Evolutionary conservation across 176 grass and related monocot genomes (phyloP), one percentile per base, ranked within the genome.

Genomic region (Lolium rigidum): DNA sequence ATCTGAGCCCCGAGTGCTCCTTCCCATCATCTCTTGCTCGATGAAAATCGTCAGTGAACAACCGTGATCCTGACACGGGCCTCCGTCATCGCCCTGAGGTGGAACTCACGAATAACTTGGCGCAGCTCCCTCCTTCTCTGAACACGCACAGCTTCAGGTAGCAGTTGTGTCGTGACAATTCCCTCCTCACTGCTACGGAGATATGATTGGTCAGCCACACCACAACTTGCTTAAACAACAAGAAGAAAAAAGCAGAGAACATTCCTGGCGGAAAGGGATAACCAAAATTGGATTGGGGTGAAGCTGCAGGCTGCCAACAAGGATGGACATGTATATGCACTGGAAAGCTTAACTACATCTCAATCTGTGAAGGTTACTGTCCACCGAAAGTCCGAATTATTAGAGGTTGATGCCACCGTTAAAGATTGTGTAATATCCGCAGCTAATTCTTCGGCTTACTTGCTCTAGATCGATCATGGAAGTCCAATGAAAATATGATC

Each of bases 331-430:
- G 1, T 9, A 46, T 64, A 9, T 18, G 78, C 43, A 20, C 83
- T n/a, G 0, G 7, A 26, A 65, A 47, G n/a, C 24, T 63, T 7
- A 22, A 22, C 14, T 70, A 18, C 15, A n/a, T 37, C 6, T 47
- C 3, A 4, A 51, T 77, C 71, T 47, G 0, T 18, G 62, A 46
- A 50, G 37, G 74, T 80, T n/a, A 44, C 24, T 67, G 69, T 62
- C 51, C 39, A 76, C 85, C 89, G 81, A 91, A 87, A 91, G 85
- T 57, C 4, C 2, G 15, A 7, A 68, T 68, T 76, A 51, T 58
- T 80, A 8, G 2, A 49, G 24, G 75, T 16, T 5, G 0, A n/a
- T 82, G 46, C 26, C 11, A 20, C 7, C 4, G 2, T 56, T 55
- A 57, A 57, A 1, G 35, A 17, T 75, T 21, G 10, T 55, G 18